Evolutionary conservation across 495 filamentous ascomycete genomes (phyloP), one percentile per base, ranked within the genome.

Genomic region (Hypoxylon lenormandii): DNA sequence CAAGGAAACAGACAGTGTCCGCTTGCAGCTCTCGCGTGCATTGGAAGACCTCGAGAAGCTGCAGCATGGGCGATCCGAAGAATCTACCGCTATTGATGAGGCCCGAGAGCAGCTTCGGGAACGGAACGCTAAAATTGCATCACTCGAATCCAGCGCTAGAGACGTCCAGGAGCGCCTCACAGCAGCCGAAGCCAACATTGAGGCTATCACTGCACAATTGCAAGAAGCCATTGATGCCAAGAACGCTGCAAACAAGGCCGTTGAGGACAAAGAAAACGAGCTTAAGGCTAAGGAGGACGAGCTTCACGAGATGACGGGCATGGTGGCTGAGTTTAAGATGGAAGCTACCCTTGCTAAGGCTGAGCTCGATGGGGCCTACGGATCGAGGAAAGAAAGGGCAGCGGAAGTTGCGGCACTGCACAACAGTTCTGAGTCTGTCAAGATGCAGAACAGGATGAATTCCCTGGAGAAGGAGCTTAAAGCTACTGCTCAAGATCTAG

Each of bases 301-400:
- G 72, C 82, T 95, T 75, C 84, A 89, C 11, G 82, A 86, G 26
- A 82, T 96, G 52, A 93, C 96, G 74, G 85, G 87, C 67, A 92
- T 95, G 77, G 84, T 97, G 60, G 91, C 93, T 47, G 88, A 92
- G 57, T 82, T 96, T 48, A 92, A 93, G 59, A 98, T 94, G 37
- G 95, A 98, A 74, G 82, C 96, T 60, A 94, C 94, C 47, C 87
- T 98, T 79, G 91, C 91, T 58, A 92, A 91, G 76, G 95, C 95
- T 4, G 95, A 98, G 80, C 89, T 98, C 33, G 95, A 98, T 73
- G 92, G 92, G 54, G 94, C 95, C 16, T 96, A 97, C 74, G 95
- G 92, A 23, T 87, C 87, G 8, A 82, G 91, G 56, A 86, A 89
- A 38, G 83, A 95, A 76, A 88, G 92, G 19, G 92, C 92, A 4